Evolutionary conservation across 352 stramenopile species (phyloP), one percentile per base, ranked within the genome.

Genomic region (Globisporangium nunn): DNA sequence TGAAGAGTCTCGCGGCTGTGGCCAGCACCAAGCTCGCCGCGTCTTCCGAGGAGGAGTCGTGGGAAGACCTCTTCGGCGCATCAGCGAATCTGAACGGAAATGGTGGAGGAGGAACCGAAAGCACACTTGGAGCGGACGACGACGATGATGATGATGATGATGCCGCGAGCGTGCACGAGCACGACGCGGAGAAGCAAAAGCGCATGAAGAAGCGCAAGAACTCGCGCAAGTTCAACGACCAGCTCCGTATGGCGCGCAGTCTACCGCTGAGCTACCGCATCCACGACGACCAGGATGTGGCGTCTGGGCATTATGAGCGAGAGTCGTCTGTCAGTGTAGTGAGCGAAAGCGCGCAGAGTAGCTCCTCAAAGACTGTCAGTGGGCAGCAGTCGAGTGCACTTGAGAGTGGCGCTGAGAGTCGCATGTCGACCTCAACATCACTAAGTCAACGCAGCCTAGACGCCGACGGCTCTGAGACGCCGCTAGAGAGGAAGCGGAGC

Each of bases 141-240:
- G 50, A 58, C 6, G 28, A 35, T 51, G 54, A 29, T 44, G 46
- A 23, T 44, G 46, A 23, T 39, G 11, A 41, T 3, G 48, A 43
- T n/a, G 29, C 7, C 28, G 49, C 6, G 18, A 51, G 23, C 45
- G 52, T 51, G 28, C 30, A 17, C 15, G 45, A 37, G 28, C 35
- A 18, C 14, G 54, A 64, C 10, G 50, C 61, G 18, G 70, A 81
- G 4, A 80, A 76, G 44, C 63, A 59, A 12, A 71, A 83, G 50
- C 70, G 70, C 17, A 59, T 70, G 63, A 87, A 86, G 62, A 78
- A 75, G 47, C 64, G 66, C n/a, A 84, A 85, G 62, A 87, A 74
- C 45, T 76, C 77, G 29, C 72, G 80, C 28, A 85, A 85, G 54
- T 87, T 85, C 55, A 88, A 87, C 39, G 76, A 87, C 28, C 73